Conservation (phyloP, 805 yeast species). For the Candida lessepsii region DNA sequence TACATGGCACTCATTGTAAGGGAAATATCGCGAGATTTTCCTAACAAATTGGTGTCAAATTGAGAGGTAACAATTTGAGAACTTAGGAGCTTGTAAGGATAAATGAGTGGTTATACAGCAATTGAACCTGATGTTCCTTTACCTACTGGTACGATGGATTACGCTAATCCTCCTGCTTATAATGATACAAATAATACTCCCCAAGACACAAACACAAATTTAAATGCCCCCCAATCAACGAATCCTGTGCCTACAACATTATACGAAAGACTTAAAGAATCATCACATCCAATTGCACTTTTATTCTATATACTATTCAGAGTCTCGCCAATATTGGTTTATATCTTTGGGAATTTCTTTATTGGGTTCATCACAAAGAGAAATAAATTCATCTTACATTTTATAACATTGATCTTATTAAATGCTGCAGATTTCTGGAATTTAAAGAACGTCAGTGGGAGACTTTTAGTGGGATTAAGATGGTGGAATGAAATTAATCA, state of each 20-base stretch:
- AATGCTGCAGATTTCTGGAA: slow-evolving; percentile 93
- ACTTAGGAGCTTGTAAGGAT: too few species aligned
- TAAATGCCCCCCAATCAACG: not conserved
- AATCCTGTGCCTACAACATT: slow-evolving; percentile 2
- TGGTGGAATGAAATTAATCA: slow-evolving; percentile 88
- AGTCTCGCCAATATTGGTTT: slow-evolving; percentile 59
- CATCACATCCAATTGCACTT: slow-evolving; percentile 82
- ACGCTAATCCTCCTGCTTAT: not conserved
- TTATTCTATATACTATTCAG: slow-evolving; percentile 62
- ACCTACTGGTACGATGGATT: not conserved
- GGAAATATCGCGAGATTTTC: slow-evolving; percentile 2
- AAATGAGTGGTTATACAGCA: slow-evolving; percentile 24
- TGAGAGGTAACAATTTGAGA: too few species aligned
- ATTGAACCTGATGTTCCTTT: slow-evolving; percentile 27
- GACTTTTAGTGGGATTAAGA: slow-evolving; percentile 83
- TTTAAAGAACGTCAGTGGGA: slow-evolving; percentile 85
- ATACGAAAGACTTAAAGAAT: slow-evolving; percentile 48
- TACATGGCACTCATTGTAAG: slow-evolving; percentile 16
- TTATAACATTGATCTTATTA: slow-evolving; percentile 72
- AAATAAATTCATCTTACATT: slow-evolving; percentile 66
- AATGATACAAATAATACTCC: slow-evolving; percentile 8
- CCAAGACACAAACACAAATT: not conserved
- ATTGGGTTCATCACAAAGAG: slow-evolving; percentile 41
- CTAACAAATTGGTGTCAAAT: too few species aligned
- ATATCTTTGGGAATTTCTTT: slow-evolving; percentile 69